These are phyloP conservation scores for Trametopsis cervina DNA, from an alignment of 768 basidiomycete species.

Conservation along the genomic window DNA sequence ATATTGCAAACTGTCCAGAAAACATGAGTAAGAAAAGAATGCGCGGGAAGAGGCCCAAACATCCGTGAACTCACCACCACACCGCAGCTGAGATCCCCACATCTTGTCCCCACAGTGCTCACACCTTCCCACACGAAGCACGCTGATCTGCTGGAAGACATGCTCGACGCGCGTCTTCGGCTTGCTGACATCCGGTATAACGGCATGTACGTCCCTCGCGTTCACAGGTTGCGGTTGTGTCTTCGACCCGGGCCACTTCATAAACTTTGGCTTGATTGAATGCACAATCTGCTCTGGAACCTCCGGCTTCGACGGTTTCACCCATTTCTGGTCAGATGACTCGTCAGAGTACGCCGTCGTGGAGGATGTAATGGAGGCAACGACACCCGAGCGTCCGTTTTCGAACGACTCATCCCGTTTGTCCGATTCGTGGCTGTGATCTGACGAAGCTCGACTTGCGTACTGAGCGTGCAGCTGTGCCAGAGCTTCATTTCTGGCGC, in stretches of 20 bases:
- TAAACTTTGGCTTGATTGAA: slow-evolving; percentile 51
- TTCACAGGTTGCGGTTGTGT: slow-evolving; percentile 11
- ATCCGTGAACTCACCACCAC: slow-evolving; percentile 54
- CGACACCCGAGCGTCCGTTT: background rate
- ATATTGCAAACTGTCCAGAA: slow-evolving; percentile 61
- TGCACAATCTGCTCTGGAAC: slow-evolving; percentile 39
- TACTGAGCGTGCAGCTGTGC: slow-evolving; percentile 84
- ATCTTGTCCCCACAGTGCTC: slow-evolving; percentile 97
- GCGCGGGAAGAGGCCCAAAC: background rate
- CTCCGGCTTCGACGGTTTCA: slow-evolving; percentile 30
- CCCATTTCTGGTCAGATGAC: slow-evolving; percentile 32
- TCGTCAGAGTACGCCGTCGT: slow-evolving; percentile 43
- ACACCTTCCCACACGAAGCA: slow-evolving; percentile 85
- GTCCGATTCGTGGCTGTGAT: slow-evolving; percentile 10
- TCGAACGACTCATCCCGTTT: slow-evolving; percentile 10
- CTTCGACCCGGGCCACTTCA: slow-evolving; percentile 64
- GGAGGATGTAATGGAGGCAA: slow-evolving; percentile 30
- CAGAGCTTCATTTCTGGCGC: slow-evolving; percentile 88
- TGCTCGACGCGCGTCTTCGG: slow-evolving; percentile 45
- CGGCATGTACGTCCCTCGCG: slow-evolving; percentile 34
- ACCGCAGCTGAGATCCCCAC: slow-evolving; percentile 96
- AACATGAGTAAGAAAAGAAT: background rate
- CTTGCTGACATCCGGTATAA: slow-evolving; percentile 18
- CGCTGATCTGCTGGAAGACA: slow-evolving; percentile 82
- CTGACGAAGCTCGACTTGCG: slow-evolving; percentile 48